A percentile compares a stretch with the other conserved stretches of the same genome.
phyloP scores from a whole-genome alignment of 495 filamentous ascomycete genomes.

The Lindgomyces ingoldianus region DNA sequence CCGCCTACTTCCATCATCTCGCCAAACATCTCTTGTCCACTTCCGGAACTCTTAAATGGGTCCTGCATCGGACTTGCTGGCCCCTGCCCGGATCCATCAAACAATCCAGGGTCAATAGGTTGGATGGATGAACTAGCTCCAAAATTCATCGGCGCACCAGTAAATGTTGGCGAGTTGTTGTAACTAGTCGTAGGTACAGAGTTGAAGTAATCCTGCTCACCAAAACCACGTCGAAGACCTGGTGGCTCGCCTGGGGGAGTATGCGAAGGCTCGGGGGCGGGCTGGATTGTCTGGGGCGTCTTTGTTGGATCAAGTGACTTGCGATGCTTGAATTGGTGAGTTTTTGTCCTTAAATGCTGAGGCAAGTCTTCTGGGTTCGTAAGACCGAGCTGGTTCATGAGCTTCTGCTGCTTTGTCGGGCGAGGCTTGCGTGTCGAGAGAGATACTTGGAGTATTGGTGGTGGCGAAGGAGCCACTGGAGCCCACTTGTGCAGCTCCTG shows the following conservation, averaged over 20 bases:
- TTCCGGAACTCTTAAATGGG: slow-evolving; percentile 31
- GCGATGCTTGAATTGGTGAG: slow-evolving; percentile 46
- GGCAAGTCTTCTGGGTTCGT: slow-evolving; percentile 87
- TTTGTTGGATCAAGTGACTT: slow-evolving; percentile 40
- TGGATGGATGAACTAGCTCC: slow-evolving; percentile 25
- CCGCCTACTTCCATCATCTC: slow-evolving; percentile 30
- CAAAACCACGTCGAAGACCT: slow-evolving; percentile 10
- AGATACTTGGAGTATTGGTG: slow-evolving; percentile 79
- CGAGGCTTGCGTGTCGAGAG: slow-evolving; percentile 95
- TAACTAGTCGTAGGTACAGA: slow-evolving; percentile 16
- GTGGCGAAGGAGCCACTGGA: slow-evolving; percentile 82
- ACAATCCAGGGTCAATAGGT: slow-evolving; percentile 34
- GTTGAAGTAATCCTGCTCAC: slow-evolving; percentile 30
- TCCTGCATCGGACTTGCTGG: slow-evolving; percentile 29
- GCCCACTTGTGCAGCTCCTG: slow-evolving; percentile 96
- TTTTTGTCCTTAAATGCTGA: slow-evolving; percentile 71
- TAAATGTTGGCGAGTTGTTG: slow-evolving; percentile 32
- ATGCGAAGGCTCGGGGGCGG: slow-evolving; percentile 31
- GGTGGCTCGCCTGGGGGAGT: slow-evolving; percentile 37
- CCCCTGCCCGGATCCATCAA: slow-evolving; percentile 20
- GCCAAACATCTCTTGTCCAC: slow-evolving; percentile 29
- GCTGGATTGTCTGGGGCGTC: slow-evolving; percentile 20
- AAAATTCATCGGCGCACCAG: slow-evolving; percentile 10
- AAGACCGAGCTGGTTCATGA: slow-evolving; percentile 84
- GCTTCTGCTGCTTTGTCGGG: slow-evolving; percentile 95